These are phyloP conservation scores for Plectosphaerella plurivora DNA, from an alignment of 2,329 filamentous ascomycete species.

Conservation along the genomic window DNA sequence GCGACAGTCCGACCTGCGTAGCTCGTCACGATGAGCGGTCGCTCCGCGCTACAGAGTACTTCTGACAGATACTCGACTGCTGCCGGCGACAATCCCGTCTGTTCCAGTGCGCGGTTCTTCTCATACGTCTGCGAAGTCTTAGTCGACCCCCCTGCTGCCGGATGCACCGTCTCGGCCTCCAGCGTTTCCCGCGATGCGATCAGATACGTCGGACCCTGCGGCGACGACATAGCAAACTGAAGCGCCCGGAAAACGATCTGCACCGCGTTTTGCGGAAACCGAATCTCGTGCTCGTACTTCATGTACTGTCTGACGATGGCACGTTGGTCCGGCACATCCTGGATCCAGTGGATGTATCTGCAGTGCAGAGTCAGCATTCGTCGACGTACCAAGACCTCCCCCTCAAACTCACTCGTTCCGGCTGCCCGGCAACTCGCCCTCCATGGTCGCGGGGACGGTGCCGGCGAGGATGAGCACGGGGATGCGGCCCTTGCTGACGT, in stretches of 20 bases:
- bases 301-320: conserved; percentile 27
- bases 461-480: conserved; percentile 38
- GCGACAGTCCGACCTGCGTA: conserved; percentile 8
- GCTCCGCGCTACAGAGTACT: conserved; percentile 2
- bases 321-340: conserved; percentile 36
- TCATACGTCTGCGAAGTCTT: conserved; percentile 7
- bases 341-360: conserved; percentile 36
- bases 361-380: not conserved
- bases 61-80: conserved; percentile 5
- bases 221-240: conserved; percentile 19
- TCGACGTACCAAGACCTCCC: no score
- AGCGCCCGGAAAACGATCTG: conserved; percentile 19
- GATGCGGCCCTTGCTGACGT: conserved; percentile 19
- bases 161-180: conserved; percentile 13
- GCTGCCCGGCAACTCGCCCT: conserved; percentile 34
- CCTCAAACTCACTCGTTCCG: conserved; percentile 22
- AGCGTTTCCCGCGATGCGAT: conserved; percentile 19
- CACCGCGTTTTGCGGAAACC: conserved; percentile 19
- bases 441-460: conserved; percentile 34
- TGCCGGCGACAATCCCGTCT: conserved; percentile 3
- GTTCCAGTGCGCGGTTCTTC: conserved; percentile 6
- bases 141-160: not conserved
- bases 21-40: conserved; percentile 12
- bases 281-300: conserved; percentile 22
- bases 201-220: conserved; percentile 19